Conservation (phyloP, 768 basidiomycete genomes). For the Hygrophorus russula region DNA sequence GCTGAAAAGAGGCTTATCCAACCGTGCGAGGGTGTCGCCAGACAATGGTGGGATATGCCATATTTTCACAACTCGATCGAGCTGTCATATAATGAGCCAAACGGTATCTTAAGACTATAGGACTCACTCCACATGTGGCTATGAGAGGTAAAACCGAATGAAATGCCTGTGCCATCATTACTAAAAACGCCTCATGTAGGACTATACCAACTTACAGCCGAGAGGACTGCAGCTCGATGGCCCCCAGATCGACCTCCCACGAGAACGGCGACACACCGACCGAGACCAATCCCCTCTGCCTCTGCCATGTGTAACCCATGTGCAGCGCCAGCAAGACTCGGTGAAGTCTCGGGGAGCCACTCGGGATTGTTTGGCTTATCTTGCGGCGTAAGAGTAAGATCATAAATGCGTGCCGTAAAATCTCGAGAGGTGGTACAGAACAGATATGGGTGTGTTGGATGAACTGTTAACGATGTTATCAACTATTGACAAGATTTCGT, state of each 20-base stretch:
- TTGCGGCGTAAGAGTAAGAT: slow-evolving; percentile 31
- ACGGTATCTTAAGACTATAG: slow-evolving; percentile 1
- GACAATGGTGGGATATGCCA: slow-evolving; percentile 45
- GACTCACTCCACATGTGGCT: slow-evolving; percentile 67
- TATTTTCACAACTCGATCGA: slow-evolving; percentile 67
- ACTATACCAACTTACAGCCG: slow-evolving; percentile 33
- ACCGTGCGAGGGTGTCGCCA: slow-evolving; percentile 31
- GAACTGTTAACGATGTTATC: slow-evolving; percentile 60
- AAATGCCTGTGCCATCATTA: slow-evolving; percentile 39
- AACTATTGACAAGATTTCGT: slow-evolving; percentile 19
- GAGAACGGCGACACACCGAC: slow-evolving; percentile 53
- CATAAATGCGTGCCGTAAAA: slow-evolving; percentile 58
- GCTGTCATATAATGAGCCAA: slow-evolving; percentile 23
- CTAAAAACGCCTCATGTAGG: slow-evolving; percentile 3
- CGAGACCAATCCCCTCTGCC: slow-evolving; percentile 49
- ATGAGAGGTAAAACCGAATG: slow-evolving; percentile 53
- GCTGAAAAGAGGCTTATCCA: slow-evolving; percentile 72
- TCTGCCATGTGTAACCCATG: slow-evolving; percentile 56
- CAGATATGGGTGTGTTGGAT: slow-evolving; percentile 45
- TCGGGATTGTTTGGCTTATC: slow-evolving; percentile 36
- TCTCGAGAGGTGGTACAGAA: slow-evolving; percentile 69
- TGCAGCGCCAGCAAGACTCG: slow-evolving; percentile 54
- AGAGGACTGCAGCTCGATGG: slow-evolving; percentile 57
- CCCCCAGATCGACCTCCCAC: slow-evolving; percentile 67
- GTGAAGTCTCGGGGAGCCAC: slow-evolving; percentile 40